These are phyloP conservation scores for Luffa aegyptiaca DNA, from an alignment of 306 rosid genomes.

Conservation along the genomic window DNA sequence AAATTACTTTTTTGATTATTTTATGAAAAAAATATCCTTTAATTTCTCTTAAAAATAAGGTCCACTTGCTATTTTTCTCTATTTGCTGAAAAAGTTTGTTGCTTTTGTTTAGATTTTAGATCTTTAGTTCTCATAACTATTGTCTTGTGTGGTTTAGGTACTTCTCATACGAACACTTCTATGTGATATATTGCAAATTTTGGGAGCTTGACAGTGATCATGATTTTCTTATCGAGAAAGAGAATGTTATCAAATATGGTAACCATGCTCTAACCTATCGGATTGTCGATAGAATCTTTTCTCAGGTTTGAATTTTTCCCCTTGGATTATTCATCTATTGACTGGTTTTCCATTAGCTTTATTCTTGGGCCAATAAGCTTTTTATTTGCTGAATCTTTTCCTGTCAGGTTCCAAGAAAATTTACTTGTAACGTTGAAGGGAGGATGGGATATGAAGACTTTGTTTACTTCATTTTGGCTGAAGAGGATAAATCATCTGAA, in stretches of 20 bases:
- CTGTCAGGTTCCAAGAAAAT: constrained; percentile 79
- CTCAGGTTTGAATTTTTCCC: constrained; percentile 61
- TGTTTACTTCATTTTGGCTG: too few species aligned
- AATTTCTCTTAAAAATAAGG: neutral
- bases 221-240: constrained; percentile 90
- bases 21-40: neutral
- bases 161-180: constrained; percentile 96
- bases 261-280: constrained; percentile 95
- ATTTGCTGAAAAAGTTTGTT: neutral
- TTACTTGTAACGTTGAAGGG: constrained; percentile 80
- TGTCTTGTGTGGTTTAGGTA: constrained; percentile 28
- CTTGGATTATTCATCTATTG: constrained; percentile 14
- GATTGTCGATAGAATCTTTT: constrained; percentile 93
- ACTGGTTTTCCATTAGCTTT: neutral
- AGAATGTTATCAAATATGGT: constrained; percentile 90
- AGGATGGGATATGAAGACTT: constrained; percentile 76
- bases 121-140: neutral
- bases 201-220: constrained; percentile 99
- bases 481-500: too few species aligned
- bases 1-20: neutral
- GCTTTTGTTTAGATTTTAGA: neutral
- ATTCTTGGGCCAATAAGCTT: constrained; percentile 8
- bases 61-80: neutral
- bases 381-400: constrained; percentile 8
- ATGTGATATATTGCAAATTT: constrained; percentile 93